Evolutionary conservation across 306 rosid species (phyloP).

Genomic region (Sindora glabra): DNA sequence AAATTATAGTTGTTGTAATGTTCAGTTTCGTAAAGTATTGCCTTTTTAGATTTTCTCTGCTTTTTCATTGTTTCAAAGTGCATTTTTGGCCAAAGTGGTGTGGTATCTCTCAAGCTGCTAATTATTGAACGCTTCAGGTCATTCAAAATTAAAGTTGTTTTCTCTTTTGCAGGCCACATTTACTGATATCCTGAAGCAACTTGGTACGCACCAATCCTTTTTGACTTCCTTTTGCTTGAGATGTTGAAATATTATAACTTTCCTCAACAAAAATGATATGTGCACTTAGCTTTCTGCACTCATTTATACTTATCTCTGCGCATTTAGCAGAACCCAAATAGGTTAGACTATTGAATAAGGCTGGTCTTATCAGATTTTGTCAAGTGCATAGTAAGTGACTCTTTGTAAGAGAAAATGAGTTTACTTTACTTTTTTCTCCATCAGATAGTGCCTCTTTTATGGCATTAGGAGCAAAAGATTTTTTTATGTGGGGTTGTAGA

Average conservation of each 20-base stretch:
- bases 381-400: too few species aligned
- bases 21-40: background rate
- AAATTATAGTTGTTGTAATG: background rate
- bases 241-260: too few species aligned
- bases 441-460: background rate
- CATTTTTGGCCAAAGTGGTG: background rate
- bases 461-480: background rate
- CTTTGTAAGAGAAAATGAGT: too few species aligned
- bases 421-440: too few species aligned
- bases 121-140: background rate
- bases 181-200: constrained; percentile 90
- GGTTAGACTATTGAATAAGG: too few species aligned
- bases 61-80: background rate
- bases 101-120: background rate
- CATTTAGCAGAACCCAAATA: too few species aligned
- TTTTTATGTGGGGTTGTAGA: background rate
- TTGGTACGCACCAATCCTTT: constrained; percentile 39
- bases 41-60: background rate
- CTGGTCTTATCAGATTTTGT: too few species aligned
- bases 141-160: background rate
- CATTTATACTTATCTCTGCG: too few species aligned
- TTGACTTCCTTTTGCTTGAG: background rate
- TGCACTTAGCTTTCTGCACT: too few species aligned
- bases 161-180: constrained; percentile 82
- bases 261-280: too few species aligned